Evolutionary conservation across 2,329 filamentous ascomycete species (phyloP).

Genomic region (Pleurostoma richardsiae): DNA sequence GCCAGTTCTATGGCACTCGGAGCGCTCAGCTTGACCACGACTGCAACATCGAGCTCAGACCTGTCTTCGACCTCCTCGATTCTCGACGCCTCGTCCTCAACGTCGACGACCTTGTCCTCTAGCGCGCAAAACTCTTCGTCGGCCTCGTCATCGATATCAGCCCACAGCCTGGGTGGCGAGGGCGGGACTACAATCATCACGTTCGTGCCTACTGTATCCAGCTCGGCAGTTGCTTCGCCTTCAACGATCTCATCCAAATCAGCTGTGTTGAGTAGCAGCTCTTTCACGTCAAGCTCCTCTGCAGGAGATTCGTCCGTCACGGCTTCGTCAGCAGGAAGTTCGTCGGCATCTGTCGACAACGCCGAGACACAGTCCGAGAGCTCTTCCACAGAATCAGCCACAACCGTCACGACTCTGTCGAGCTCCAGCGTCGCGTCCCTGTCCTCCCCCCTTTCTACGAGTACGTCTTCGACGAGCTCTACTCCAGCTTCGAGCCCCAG

Average conservation of each 20-base stretch:
- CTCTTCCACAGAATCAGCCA: too few species aligned
- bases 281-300: too few species aligned
- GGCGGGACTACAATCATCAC: background rate
- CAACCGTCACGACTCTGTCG: too few species aligned
- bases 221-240: background rate
- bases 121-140: too few species aligned
- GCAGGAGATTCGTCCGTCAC: too few species aligned
- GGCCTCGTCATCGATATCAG: too few species aligned
- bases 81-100: background rate
- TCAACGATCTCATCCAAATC: background rate
- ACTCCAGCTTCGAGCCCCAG: constrained; percentile 13
- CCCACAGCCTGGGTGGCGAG: background rate
- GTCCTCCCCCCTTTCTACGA: background rate
- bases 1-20: background rate
- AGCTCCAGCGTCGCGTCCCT: too few species aligned
- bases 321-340: too few species aligned
- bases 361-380: background rate
- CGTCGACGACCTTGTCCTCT: background rate
- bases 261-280: background rate
- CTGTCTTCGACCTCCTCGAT: background rate
- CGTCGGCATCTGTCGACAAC: background rate
- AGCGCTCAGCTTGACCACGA: background rate
- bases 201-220: background rate
- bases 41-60: background rate
- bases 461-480: constrained; percentile 1